These are phyloP conservation scores for Phytophthora citrophthora DNA, from an alignment of 352 stramenopile genomes.

Conservation along the genomic window DNA sequence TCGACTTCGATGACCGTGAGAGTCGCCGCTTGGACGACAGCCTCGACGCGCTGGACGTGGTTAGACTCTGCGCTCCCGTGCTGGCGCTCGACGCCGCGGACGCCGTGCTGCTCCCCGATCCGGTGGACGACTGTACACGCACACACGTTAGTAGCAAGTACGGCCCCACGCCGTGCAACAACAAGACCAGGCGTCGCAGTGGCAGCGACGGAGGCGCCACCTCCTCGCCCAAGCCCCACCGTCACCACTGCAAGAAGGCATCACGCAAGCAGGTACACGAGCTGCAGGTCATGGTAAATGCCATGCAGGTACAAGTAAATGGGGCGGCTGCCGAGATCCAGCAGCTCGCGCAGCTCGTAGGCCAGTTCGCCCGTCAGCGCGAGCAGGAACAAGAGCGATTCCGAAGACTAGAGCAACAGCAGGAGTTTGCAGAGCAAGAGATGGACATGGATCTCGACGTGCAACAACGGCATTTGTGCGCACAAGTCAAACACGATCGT, in stretches of 20 bases:
- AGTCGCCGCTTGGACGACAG: constrained; percentile 18
- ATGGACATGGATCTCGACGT: constrained; percentile 28
- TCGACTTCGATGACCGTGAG: constrained; percentile 17
- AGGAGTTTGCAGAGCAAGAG: constrained; percentile 19
- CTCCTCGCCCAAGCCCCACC: constrained; percentile 19
- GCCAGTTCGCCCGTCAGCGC: constrained; percentile 26
- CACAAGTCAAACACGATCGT: constrained; percentile 22
- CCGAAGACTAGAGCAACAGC: constrained; percentile 11
- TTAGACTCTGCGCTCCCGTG: constrained; percentile 14
- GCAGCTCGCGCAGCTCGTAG: constrained; percentile 38
- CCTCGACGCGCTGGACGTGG: constrained; percentile 23
- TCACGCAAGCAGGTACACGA: constrained; percentile 39
- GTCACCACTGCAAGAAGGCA: constrained; percentile 33
- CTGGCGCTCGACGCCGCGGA: constrained; percentile 13
- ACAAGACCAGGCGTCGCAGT: constrained; percentile 3
- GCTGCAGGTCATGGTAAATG: constrained; percentile 35
- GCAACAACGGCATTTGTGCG: constrained; percentile 20
- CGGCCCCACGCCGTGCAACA: not conserved
- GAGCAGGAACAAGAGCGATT: constrained; percentile 13
- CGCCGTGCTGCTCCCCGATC: constrained; percentile 18
- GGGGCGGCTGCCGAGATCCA: constrained; percentile 32
- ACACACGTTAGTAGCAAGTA: not conserved
- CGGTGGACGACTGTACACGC: not conserved
- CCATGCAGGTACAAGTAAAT: constrained; percentile 39
- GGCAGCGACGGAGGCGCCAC: not conserved